These are phyloP conservation scores for Claviceps fusiformis DNA, from an alignment of 2,329 filamentous ascomycete species.

Conservation along the genomic window DNA sequence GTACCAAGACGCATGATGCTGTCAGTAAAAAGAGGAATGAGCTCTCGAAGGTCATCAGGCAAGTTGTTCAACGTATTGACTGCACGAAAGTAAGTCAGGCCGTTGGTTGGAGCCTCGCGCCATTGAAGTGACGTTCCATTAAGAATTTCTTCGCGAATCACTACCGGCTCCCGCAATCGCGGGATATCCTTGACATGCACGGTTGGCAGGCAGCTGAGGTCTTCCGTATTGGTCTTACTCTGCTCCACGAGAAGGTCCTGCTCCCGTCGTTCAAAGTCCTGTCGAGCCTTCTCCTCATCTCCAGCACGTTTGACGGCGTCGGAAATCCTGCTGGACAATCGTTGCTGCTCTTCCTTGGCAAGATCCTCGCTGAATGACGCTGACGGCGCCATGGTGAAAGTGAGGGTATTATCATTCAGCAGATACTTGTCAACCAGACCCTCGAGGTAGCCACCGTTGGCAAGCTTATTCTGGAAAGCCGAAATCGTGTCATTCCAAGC, in stretches of 20 bases:
- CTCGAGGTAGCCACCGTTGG: constrained; percentile 69
- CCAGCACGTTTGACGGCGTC: constrained; percentile 56
- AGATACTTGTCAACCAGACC: constrained; percentile 78
- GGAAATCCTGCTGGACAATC: constrained; percentile 62
- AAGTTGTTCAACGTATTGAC: constrained; percentile 68
- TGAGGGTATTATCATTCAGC: constrained; percentile 72
- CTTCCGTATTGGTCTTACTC: constrained; percentile 69
- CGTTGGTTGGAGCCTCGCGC: constrained; percentile 88
- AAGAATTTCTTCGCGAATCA: constrained; percentile 50
- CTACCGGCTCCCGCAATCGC: constrained; percentile 50
- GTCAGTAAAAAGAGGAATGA: constrained; percentile 84
- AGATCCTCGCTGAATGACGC: constrained; percentile 60
- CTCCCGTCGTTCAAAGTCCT: constrained; percentile 64
- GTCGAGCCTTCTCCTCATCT: constrained; percentile 55
- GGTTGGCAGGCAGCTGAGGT: constrained; percentile 77
- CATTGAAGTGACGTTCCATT: constrained; percentile 65
- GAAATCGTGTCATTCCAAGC: constrained; percentile 84
- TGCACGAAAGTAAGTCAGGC: constrained; percentile 88
- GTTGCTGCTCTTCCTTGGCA: constrained; percentile 59
- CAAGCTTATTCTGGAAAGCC: constrained; percentile 66
- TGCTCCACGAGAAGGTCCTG: constrained; percentile 69
- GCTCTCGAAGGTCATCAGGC: constrained; percentile 68
- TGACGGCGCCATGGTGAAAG: constrained; percentile 89
- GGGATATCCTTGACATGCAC: constrained; percentile 84
- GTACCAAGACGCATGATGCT: constrained; percentile 89